These are phyloP conservation scores for Solanum dulcamara DNA, from an alignment of 257 asterid species.

Conservation along the genomic window DNA sequence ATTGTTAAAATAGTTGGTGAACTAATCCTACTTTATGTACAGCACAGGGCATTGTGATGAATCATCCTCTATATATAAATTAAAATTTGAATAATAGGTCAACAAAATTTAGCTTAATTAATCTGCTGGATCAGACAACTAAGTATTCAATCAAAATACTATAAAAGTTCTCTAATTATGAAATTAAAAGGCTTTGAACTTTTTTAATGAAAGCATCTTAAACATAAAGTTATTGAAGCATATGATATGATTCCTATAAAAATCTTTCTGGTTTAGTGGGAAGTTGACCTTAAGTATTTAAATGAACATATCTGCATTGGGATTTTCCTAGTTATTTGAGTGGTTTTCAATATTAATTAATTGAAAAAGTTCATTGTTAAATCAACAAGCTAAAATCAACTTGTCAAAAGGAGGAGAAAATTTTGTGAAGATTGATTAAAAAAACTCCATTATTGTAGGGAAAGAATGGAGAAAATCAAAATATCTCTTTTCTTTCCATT, in stretches of 20 bases:
- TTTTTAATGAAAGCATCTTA: neutral
- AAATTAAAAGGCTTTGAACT: neutral
- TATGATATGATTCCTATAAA: slow-evolving; percentile 6
- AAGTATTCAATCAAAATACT: neutral
- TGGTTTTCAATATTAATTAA: neutral
- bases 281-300: slow-evolving; percentile 16
- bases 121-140: neutral
- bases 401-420: neutral
- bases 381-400: neutral
- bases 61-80: slow-evolving; percentile 5
- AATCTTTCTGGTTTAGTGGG: slow-evolving; percentile 24
- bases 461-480: neutral
- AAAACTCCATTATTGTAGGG: neutral
- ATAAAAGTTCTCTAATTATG: neutral
- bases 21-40: slow-evolving; percentile 11
- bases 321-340: neutral
- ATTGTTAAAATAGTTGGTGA: slow-evolving; percentile 22
- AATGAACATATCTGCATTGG: neutral
- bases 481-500: neutral
- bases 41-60: neutral
- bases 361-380: neutral
- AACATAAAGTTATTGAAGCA: neutral
- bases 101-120: neutral
- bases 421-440: neutral
- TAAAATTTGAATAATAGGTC: slow-evolving; percentile 1